Percentiles rank a stretch among this genome's conserved stretches.
phyloP scores from a whole-genome alignment of 495 filamentous ascomycete species.

The Cercophora scortea region DNA sequence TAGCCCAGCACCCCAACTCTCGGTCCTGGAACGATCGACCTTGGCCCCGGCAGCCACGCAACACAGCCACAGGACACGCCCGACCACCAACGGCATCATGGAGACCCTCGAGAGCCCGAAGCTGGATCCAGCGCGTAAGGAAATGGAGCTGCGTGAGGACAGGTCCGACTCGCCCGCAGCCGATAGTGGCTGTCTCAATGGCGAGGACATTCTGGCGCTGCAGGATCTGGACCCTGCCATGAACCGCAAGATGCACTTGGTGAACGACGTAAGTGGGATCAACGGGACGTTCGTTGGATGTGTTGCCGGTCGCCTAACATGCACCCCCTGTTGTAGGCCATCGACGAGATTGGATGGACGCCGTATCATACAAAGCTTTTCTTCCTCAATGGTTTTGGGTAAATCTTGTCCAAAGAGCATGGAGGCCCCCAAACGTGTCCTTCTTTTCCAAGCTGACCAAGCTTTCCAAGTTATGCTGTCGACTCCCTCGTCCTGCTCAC shows the following conservation, averaged over 20 bases:
- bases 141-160: not conserved
- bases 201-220: conserved; percentile 42
- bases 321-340: conserved; percentile 37
- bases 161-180: not conserved
- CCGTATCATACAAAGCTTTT: conserved; percentile 64
- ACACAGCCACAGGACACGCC: no score
- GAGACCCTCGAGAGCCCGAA: no score
- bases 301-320: not conserved
- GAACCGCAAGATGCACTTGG: conserved; percentile 58
- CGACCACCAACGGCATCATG: no score
- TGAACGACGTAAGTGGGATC: conserved; percentile 52
- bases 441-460: not conserved
- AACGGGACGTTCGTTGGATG: not conserved
- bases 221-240: conserved; percentile 54
- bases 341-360: conserved; percentile 68
- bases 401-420: conserved; percentile 8
- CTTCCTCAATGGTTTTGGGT: conserved; percentile 58
- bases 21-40: no score
- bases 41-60: no score
- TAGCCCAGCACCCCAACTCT: no score
- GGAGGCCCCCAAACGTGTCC: not conserved
- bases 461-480: conserved; percentile 48
- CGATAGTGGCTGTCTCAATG: not conserved
- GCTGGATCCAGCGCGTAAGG: not conserved
- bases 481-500: conserved; percentile 62